Evolutionary conservation across 768 basidiomycete genomes (phyloP).

Genomic region (Naganishia kalamii): DNA sequence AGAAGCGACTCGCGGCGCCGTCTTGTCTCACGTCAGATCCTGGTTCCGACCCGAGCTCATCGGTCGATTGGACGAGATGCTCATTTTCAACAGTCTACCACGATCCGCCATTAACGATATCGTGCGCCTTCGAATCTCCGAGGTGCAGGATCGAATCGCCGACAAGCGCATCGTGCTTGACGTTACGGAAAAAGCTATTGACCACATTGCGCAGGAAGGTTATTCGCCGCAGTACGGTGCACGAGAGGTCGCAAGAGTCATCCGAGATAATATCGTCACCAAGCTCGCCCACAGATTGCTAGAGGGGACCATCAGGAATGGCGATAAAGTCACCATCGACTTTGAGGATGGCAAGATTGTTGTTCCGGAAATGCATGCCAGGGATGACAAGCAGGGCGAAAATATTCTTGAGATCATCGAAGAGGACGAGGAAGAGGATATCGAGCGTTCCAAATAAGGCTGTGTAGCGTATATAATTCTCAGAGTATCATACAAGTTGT

Average conservation of each 20-base stretch:
- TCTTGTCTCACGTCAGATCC: constrained; percentile 66
- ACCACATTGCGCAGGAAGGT: constrained; percentile 68
- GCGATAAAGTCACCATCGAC: constrained; percentile 60
- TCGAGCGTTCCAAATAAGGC: not conserved
- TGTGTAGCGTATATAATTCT: not conserved
- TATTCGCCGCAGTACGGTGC: constrained; percentile 84
- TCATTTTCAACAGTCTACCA: constrained; percentile 80
- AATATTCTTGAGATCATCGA: constrained; percentile 14
- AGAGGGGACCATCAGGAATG: constrained; percentile 69
- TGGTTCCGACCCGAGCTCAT: constrained; percentile 86
- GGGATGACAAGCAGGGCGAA: constrained; percentile 46
- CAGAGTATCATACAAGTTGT: not conserved
- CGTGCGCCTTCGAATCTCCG: constrained; percentile 66
- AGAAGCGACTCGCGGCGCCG: constrained; percentile 57
- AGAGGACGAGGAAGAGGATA: constrained; percentile 1
- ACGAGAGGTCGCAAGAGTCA: constrained; percentile 76
- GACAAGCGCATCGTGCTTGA: constrained; percentile 65
- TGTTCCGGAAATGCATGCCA: constrained; percentile 61
- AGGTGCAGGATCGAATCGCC: constrained; percentile 63
- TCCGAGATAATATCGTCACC: constrained; percentile 72
- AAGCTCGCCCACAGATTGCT: constrained; percentile 74
- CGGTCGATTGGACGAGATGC: constrained; percentile 65
- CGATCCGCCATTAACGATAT: constrained; percentile 67
- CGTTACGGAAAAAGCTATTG: constrained; percentile 57
- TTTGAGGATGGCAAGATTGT: constrained; percentile 52